Percentiles rank a stretch among this genome's conserved stretches.
Conservation (phyloP, 345 rosid genomes). For the Firmiana major region DNA sequence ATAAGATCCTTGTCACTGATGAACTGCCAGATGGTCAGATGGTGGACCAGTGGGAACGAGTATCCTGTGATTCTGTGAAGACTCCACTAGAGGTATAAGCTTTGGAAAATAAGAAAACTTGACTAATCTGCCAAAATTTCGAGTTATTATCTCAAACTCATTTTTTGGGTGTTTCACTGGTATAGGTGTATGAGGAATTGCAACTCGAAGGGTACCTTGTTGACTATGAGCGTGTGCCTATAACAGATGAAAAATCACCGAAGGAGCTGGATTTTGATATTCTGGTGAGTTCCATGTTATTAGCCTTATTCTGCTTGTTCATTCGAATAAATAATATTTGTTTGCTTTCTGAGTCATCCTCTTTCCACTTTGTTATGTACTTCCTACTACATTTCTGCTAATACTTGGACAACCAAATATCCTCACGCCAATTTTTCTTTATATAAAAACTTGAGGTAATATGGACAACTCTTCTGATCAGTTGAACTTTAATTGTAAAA, state of each 20-base stretch:
- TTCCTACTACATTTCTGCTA: background rate
- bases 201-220: constrained; percentile 80
- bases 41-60: constrained; percentile 99
- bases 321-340: background rate
- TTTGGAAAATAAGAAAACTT: constrained; percentile 7
- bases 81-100: constrained; percentile 75
- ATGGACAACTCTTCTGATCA: background rate
- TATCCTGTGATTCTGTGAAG: constrained; percentile 81
- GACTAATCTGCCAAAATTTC: constrained; percentile 17
- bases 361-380: background rate
- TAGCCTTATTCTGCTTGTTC: constrained; percentile 6
- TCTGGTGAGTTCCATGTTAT: constrained; percentile 52
- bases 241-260: constrained; percentile 96
- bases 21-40: constrained; percentile 98
- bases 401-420: constrained; percentile 1
- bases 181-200: constrained; percentile 81
- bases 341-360: background rate
- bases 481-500: background rate
- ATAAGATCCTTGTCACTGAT: constrained; percentile 97
- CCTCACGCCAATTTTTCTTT: background rate
- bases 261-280: constrained; percentile 89
- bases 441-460: background rate
- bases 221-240: constrained; percentile 92
- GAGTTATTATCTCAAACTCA: constrained; percentile 17
- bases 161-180: constrained; percentile 15